Conservation (phyloP, 139 green algal genomes). For the Spirogloea muscicola region DNA sequence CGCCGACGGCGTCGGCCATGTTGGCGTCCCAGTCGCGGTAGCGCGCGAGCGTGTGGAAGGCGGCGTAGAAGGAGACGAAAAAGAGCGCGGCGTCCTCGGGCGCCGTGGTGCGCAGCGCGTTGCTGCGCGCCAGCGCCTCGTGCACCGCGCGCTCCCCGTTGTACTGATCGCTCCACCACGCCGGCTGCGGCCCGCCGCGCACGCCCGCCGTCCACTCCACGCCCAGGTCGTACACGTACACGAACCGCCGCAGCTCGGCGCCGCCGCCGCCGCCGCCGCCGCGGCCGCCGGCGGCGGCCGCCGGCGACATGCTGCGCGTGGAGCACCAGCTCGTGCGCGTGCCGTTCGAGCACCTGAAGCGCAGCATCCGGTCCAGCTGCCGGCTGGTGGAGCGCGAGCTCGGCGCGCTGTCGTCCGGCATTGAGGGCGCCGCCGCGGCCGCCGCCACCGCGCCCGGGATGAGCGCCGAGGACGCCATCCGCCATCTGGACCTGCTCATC, state of each 20-base stretch:
- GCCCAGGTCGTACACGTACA: slow-evolving; percentile 22
- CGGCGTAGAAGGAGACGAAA: slow-evolving; percentile 8
- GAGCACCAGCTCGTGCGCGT: slow-evolving; percentile 34
- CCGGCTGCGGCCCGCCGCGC: background rate
- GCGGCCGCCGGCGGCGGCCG: too few species aligned
- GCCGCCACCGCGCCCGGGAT: too few species aligned
- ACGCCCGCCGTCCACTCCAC: background rate
- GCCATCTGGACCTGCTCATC: slow-evolving; percentile 53
- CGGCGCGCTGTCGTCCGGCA: background rate
- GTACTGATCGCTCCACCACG: slow-evolving; percentile 8
- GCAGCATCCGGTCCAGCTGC: background rate
- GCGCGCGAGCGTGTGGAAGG: background rate
- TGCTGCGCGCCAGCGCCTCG: background rate
- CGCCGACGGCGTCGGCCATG: slow-evolving; percentile 1
- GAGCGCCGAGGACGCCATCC: background rate
- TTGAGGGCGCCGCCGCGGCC: background rate
- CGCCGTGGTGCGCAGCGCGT: slow-evolving; percentile 3
- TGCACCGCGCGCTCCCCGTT: background rate
- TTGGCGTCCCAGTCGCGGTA: background rate
- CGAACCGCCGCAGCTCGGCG: slow-evolving; percentile 1
- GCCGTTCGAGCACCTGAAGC: slow-evolving; percentile 31
- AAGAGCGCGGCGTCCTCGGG: slow-evolving; percentile 13
- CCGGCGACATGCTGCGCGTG: background rate
- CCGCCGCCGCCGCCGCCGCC: too few species aligned
- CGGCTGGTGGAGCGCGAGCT: slow-evolving; percentile 3